phyloP scores from a whole-genome alignment of 164 flowering plant species.

The Piper betle region DNA sequence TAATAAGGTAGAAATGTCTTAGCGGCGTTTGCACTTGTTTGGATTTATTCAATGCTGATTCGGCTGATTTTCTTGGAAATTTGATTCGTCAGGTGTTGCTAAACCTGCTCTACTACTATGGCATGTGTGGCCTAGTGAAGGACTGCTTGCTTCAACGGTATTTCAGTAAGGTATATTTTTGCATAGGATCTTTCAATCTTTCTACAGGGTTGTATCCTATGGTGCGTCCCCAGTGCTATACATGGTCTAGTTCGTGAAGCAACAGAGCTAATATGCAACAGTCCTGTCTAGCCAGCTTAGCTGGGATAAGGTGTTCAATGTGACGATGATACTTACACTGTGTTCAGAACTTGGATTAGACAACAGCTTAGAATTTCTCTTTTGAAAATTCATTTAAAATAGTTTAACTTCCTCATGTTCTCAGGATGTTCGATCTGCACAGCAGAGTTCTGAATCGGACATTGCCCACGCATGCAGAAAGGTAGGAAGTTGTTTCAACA shows the following conservation, averaged over 20 bases:
- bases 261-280: too few species aligned
- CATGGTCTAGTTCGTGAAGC: too few species aligned
- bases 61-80: background rate
- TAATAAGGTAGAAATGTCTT: slow-evolving; percentile 39
- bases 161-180: slow-evolving; percentile 50
- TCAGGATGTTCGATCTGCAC: slow-evolving; percentile 20
- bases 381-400: background rate
- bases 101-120: slow-evolving; percentile 51
- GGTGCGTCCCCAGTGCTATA: background rate
- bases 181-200: background rate
- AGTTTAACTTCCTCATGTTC: background rate
- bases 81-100: slow-evolving; percentile 28
- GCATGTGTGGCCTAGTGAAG: slow-evolving; percentile 54
- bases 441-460: slow-evolving; percentile 20
- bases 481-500: slow-evolving; percentile 7
- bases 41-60: background rate
- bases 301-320: background rate
- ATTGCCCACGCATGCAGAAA: slow-evolving; percentile 24
- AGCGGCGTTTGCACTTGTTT: background rate
- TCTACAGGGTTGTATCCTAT: too few species aligned
- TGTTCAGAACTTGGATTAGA: background rate
- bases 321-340: too few species aligned
- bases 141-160: slow-evolving; percentile 50
- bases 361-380: background rate
- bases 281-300: background rate